Evolutionary conservation across 108 stramenopile species (phyloP), one percentile per base, ranked within the genome.

Genomic region (Nannochloropsis oceanica): DNA sequence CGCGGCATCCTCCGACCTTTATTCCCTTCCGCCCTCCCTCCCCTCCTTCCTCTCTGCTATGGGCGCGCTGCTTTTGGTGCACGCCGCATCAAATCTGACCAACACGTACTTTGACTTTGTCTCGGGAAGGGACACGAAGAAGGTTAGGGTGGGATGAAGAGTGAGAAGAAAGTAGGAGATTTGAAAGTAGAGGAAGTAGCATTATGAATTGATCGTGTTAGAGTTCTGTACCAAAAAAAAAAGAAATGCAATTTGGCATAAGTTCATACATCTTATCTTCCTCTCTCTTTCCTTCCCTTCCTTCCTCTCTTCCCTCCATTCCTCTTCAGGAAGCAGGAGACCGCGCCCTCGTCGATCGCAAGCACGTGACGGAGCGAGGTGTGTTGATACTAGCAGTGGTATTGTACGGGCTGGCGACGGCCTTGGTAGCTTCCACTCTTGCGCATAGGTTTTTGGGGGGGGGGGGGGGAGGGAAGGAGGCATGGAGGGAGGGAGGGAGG

Each of bases 81-180:
- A 90, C 42, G 84, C 89, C 27, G 81, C 89, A 18, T 87, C 89
- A 0, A 90, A 90, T 87, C 85, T 90, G 20, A 85, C 89, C 42
- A 90, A 90, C 50, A 90, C 87, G 25, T 87, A 88, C 87, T 85
- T 84, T 18, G 90, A 90, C 87, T 87, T 44, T 42, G 26, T 34
- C 25, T 83, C 88, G 25, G 90, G 90, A 79, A 89, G 90, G 12
- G 90, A 90, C 83, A 89, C 87, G 11, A 12, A 80, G 34, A 34
- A 34, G 34, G 34, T 34, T 34, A 34, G 34, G 34, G 5, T 3
- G 34, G 34, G 34, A 34, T 1, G 34, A 5, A 34, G 34, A 5
- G 34, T 3, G 34, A 5, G 34, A 34, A 5, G 34, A 5, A 34
- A 5, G 34, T 1, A 34, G 34, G 34, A 34, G 5, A 27, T 85